phyloP scores from a whole-genome alignment of 306 rosid species.

The Gastrolobium bilobum region DNA sequence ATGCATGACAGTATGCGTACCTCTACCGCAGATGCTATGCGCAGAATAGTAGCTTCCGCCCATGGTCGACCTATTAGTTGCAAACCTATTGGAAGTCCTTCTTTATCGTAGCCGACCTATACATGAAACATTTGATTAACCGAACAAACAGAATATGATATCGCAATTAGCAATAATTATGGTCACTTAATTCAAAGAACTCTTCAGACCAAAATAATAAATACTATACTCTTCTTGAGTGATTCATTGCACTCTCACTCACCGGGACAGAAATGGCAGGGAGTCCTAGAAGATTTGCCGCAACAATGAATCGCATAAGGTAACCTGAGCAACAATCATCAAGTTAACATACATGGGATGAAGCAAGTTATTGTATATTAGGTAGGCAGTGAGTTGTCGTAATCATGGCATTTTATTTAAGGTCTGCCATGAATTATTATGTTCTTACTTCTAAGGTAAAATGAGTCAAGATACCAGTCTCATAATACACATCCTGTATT shows the following conservation, averaged over 20 bases:
- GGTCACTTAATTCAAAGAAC: conserved; percentile 26
- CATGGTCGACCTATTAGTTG: conserved; percentile 95
- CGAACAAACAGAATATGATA: background rate
- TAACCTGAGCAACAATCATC: conserved; percentile 59
- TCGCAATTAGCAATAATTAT: background rate
- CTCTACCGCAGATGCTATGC: conserved; percentile 87
- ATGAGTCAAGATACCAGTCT: background rate
- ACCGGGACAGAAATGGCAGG: conserved; percentile 97
- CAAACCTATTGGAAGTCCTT: conserved; percentile 95
- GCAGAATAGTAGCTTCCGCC: conserved; percentile 92
- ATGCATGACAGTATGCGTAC: conserved; percentile 52
- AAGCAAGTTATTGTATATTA: conserved; percentile 30
- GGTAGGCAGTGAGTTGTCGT: background rate
- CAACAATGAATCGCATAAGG: conserved; percentile 82
- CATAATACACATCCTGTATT: conserved; percentile 15
- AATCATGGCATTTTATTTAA: conserved; percentile 9
- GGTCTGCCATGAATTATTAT: conserved; percentile 4
- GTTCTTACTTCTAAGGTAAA: conserved; percentile 1
- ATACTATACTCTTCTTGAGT: background rate
- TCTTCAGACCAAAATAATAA: conserved; percentile 18
- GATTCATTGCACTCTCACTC: conserved; percentile 54
- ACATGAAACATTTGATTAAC: conserved; percentile 8
- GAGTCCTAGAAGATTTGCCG: conserved; percentile 86
- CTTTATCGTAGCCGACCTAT: conserved; percentile 68
- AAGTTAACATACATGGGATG: conserved; percentile 27